These are phyloP conservation scores for Trichoderma afroharzianum DNA, from an alignment of 2,329 filamentous ascomycete species.

Conservation along the genomic window DNA sequence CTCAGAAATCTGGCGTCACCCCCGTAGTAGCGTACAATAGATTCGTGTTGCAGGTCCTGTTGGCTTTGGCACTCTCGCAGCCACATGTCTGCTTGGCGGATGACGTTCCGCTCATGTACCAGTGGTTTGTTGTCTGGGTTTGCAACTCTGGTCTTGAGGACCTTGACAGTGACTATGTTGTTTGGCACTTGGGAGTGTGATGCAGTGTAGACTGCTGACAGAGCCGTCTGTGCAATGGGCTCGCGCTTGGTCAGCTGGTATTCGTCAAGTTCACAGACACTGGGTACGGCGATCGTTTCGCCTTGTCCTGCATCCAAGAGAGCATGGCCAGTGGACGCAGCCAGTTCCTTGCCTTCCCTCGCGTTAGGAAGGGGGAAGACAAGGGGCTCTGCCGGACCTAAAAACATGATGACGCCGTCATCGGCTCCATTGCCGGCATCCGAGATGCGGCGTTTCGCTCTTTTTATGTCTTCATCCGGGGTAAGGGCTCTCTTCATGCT, in stretches of 20 bases:
- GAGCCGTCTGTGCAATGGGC: constrained; percentile 52
- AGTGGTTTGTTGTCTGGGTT: constrained; percentile 42
- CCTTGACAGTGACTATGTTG: constrained; percentile 57
- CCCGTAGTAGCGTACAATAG: constrained; percentile 56
- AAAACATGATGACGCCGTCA: constrained; percentile 54
- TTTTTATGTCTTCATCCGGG: constrained; percentile 41
- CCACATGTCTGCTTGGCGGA: constrained; percentile 59
- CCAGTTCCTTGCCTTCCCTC: constrained; percentile 46
- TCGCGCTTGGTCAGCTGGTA: constrained; percentile 55
- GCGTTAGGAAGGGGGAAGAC: constrained; percentile 50
- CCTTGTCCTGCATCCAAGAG: constrained; percentile 49
- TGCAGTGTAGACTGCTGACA: constrained; percentile 55
- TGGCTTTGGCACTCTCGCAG: constrained; percentile 56
- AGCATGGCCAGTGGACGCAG: constrained; percentile 44
- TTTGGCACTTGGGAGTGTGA: constrained; percentile 51
- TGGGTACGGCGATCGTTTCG: constrained; percentile 47
- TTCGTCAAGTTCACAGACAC: constrained; percentile 48
- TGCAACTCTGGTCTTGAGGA: constrained; percentile 51
- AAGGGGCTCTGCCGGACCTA: constrained; percentile 48
- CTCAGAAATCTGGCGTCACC: constrained; percentile 58
- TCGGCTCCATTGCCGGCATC: constrained; percentile 34
- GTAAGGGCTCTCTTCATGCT: constrained; percentile 50
- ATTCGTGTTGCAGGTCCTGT: constrained; percentile 52
- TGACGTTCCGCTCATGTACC: constrained; percentile 52
- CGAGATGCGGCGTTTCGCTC: constrained; percentile 41